A percentile compares a stretch with the other conserved stretches of the same genome.
These are phyloP conservation scores for Cytospora piceae DNA, from an alignment of 2,329 filamentous ascomycete genomes.

Conservation along the genomic window DNA sequence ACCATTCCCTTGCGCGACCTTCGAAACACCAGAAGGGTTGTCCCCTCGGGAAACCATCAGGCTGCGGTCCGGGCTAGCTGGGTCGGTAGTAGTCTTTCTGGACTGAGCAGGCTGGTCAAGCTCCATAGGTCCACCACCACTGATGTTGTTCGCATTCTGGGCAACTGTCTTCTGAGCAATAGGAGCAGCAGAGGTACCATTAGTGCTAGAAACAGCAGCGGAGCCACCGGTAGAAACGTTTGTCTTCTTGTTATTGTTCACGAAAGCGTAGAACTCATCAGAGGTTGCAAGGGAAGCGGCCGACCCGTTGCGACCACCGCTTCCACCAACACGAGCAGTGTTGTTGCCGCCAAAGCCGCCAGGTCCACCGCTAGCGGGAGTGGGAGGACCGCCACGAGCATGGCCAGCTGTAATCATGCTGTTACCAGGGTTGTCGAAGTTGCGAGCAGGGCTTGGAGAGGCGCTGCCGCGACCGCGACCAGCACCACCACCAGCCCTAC, in stretches of 20 bases:
- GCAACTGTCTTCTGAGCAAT: neutral
- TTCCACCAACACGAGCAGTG: neutral
- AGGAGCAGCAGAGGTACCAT: neutral
- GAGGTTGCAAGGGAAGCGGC: conserved; percentile 2
- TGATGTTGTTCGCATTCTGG: neutral
- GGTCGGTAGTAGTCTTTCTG: neutral
- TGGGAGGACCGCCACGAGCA: conserved; percentile 1
- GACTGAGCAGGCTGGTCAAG: neutral
- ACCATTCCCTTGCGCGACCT: neutral
- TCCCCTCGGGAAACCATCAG: neutral
- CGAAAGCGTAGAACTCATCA: conserved; percentile 8
- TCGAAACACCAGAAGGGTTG: neutral
- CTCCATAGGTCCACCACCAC: conserved; percentile 5
- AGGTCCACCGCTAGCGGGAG: neutral
- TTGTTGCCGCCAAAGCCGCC: neutral
- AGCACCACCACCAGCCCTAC: neutral
- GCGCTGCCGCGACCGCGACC: neutral
- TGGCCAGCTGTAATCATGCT: conserved; percentile 6
- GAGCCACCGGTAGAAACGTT: too few species aligned
- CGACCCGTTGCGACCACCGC: neutral
- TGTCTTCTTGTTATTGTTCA: neutral
- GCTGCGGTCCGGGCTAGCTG: neutral
- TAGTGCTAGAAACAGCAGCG: neutral
- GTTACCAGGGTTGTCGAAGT: neutral
- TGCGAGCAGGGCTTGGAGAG: neutral